phyloP scores from a whole-genome alignment of 495 filamentous ascomycete genomes.

The Beverwykella pulmonaria region DNA sequence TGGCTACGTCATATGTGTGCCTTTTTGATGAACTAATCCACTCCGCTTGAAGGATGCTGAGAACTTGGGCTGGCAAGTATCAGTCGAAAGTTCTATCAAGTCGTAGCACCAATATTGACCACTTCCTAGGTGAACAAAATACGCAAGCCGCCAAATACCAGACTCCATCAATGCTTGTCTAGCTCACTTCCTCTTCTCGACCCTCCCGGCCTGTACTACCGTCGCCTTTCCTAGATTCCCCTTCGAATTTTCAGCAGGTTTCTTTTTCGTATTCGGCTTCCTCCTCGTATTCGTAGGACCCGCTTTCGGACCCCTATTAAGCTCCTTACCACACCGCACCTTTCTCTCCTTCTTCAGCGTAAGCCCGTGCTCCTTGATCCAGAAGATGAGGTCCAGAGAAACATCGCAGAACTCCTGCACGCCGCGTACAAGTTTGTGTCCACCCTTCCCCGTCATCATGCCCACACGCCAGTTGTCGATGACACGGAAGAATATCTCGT shows the following conservation, averaged over 20 bases:
- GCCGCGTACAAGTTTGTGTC: slow-evolving; percentile 12
- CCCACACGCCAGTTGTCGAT: slow-evolving; percentile 28
- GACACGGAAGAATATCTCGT: slow-evolving; percentile 21
- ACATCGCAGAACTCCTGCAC: slow-evolving; percentile 34
- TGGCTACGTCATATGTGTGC: too few species aligned
- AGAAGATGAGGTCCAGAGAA: slow-evolving; percentile 13
- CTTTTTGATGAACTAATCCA: too few species aligned
- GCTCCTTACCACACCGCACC: slow-evolving; percentile 19
- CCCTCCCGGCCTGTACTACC: neutral
- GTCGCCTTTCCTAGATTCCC: neutral
- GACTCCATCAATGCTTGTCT: neutral
- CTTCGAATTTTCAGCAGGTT: neutral
- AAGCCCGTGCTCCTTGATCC: slow-evolving; percentile 25
- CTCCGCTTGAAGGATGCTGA: too few species aligned
- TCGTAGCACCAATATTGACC: too few species aligned
- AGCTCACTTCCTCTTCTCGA: neutral
- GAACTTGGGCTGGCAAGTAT: too few species aligned
- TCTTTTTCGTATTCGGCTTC: neutral
- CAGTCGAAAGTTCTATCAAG: too few species aligned
- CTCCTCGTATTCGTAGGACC: neutral
- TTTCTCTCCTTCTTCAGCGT: neutral
- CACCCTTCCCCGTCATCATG: neutral
- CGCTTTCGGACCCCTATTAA: neutral
- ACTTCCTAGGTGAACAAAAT: neutral
- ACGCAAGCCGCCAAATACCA: neutral